These are phyloP conservation scores for Umbelopsis vinacea DNA, from an alignment of 192 early-diverging fungal species.

Conservation along the genomic window DNA sequence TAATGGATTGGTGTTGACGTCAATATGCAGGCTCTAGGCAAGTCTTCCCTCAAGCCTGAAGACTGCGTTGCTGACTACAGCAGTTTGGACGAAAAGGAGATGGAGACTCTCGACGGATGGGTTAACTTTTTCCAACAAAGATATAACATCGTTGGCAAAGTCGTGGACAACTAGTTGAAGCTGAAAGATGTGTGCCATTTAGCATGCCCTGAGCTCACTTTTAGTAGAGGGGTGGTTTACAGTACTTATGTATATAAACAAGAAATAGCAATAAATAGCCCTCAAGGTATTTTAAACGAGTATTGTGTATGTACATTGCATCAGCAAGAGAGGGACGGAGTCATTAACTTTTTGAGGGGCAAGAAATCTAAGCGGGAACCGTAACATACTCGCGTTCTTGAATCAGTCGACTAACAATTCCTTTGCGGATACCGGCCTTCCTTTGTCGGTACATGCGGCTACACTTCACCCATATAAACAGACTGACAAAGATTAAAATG, in stretches of 20 bases:
- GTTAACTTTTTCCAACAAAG: slow-evolving; percentile 66
- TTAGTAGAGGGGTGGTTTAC: background rate
- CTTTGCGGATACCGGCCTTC: slow-evolving; percentile 27
- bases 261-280: too few species aligned
- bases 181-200: background rate
- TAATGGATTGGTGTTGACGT: background rate
- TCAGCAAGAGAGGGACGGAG: background rate
- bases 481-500: slow-evolving; percentile 28
- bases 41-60: slow-evolving; percentile 66
- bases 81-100: slow-evolving; percentile 66
- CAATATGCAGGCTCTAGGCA: slow-evolving; percentile 62
- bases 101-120: slow-evolving; percentile 77
- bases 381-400: slow-evolving; percentile 37
- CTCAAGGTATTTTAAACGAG: too few species aligned
- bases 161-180: slow-evolving; percentile 37
- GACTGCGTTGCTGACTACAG: slow-evolving; percentile 78
- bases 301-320: slow-evolving; percentile 7
- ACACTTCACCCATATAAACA: slow-evolving; percentile 39
- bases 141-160: slow-evolving; percentile 73
- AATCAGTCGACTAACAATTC: slow-evolving; percentile 27
- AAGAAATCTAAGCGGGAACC: slow-evolving; percentile 28
- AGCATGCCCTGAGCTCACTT: background rate
- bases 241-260: slow-evolving; percentile 14
- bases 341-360: background rate
- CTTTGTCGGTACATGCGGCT: slow-evolving; percentile 28